A percentile compares a stretch with the other conserved stretches of the same genome.
Conservation (phyloP, 2,329 filamentous ascomycete genomes). For the Colletotrichum zoysiae region DNA sequence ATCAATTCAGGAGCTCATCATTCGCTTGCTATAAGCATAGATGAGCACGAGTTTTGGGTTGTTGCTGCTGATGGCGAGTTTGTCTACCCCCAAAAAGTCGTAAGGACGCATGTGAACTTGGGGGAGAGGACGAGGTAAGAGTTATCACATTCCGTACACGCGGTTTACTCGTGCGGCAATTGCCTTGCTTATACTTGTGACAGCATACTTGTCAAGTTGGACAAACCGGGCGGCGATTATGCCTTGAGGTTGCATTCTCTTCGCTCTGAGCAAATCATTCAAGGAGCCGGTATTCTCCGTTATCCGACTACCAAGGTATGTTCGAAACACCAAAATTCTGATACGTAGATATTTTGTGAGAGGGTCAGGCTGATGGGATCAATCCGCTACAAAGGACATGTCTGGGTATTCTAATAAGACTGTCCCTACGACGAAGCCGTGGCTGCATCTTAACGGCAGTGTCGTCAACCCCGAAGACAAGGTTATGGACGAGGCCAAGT, state of each 20-base stretch:
- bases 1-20: constrained; percentile 30
- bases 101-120: constrained; percentile 23
- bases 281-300: constrained; percentile 17
- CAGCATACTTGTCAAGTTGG: constrained; percentile 25
- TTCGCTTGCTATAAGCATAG: constrained; percentile 56
- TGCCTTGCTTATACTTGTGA: fast-evolving
- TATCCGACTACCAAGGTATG: background rate
- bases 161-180: too few relatives aligned
- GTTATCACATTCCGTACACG: background rate
- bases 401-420: constrained; percentile 4
- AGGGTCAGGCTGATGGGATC: background rate
- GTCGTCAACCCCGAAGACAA: background rate
- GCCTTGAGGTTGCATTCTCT: constrained; percentile 25
- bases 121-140: constrained; percentile 26
- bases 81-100: constrained; percentile 60
- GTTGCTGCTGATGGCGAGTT: constrained; percentile 67
- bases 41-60: constrained; percentile 65
- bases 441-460: constrained; percentile 27
- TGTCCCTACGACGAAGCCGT: background rate
- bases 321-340: background rate
- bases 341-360: too few relatives aligned
- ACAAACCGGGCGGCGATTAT: constrained; percentile 18
- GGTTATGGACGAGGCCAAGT: constrained; percentile 9
- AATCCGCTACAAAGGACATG: background rate
- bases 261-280: constrained; percentile 25